A percentile compares a stretch with the other conserved stretches of the same genome.
Evolutionary conservation across 108 stramenopile genomes (phyloP).

Genomic region (Skeletonema grethae): DNA sequence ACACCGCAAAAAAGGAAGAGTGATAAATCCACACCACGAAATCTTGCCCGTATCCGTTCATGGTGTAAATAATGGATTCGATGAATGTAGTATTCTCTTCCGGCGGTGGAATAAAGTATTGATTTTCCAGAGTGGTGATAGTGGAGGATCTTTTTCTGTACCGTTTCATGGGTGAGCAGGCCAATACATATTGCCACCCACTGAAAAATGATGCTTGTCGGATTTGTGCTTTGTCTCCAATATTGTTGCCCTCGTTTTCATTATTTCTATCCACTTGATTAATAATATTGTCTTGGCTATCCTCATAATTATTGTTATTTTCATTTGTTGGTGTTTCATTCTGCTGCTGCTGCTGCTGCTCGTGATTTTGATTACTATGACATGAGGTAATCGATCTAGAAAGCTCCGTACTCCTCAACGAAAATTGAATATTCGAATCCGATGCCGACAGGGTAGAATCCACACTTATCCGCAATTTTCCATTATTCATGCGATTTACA

Average conservation of each 20-base stretch:
- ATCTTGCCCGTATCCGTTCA: slow-evolving; percentile 21
- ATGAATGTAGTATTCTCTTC: slow-evolving; percentile 13
- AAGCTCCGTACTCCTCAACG: neutral
- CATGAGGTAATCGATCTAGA: neutral
- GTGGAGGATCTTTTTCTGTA: neutral
- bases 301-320: neutral
- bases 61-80: neutral
- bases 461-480: neutral
- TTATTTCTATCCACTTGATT: neutral
- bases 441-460: neutral
- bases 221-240: neutral
- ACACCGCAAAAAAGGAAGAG: slow-evolving; percentile 22
- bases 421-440: neutral
- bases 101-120: slow-evolving; percentile 32
- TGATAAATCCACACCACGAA: slow-evolving; percentile 35
- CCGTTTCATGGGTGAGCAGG: neutral
- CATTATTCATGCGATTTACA: neutral
- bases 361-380: neutral
- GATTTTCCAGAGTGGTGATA: slow-evolving; percentile 29
- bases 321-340: neutral
- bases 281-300: neutral
- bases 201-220: neutral
- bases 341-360: neutral
- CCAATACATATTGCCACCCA: neutral
- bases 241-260: neutral